Evolutionary conservation across 1,284 basidiomycete genomes (phyloP).

Genomic region (Dichomitus squalens): DNA sequence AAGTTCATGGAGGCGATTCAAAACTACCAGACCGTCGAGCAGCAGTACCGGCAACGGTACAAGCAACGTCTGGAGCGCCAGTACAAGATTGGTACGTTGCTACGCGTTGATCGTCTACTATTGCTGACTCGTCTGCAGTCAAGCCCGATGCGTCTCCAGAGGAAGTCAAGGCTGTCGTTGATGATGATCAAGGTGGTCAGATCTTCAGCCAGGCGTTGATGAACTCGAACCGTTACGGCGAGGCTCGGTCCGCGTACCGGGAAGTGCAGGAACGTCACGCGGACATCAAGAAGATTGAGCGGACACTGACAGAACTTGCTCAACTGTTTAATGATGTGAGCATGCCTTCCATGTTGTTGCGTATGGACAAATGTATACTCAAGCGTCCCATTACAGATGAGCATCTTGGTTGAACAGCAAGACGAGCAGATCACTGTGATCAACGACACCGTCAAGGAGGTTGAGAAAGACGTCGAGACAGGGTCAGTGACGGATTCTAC

Average conservation of each 20-base stretch:
- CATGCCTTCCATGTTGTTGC: constrained; percentile 4
- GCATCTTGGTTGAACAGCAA: constrained; percentile 91
- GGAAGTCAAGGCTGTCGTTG: constrained; percentile 86
- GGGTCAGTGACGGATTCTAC: constrained; percentile 57
- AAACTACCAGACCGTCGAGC: constrained; percentile 89
- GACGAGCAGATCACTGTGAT: constrained; percentile 85
- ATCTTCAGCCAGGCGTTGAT: constrained; percentile 95
- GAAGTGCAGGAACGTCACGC: constrained; percentile 97
- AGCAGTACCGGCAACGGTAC: constrained; percentile 91
- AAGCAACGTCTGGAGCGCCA: constrained; percentile 95
- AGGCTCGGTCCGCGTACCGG: constrained; percentile 88
- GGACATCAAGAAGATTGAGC: constrained; percentile 94
- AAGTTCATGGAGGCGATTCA: constrained; percentile 89
- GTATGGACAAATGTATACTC: background rate
- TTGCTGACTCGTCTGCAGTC: constrained; percentile 47
- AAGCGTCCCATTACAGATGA: constrained; percentile 57
- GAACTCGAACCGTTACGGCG: constrained; percentile 89
- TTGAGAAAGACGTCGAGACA: constrained; percentile 80
- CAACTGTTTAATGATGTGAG: constrained; percentile 93
- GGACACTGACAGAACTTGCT: constrained; percentile 90
- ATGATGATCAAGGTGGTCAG: constrained; percentile 84
- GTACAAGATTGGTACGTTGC: constrained; percentile 82
- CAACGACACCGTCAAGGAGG: constrained; percentile 71
- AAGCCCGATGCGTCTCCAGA: constrained; percentile 95
- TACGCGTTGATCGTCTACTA: background rate